phyloP scores from a whole-genome alignment of 108 stramenopile genomes.

The Cyclotella kingstonii region DNA sequence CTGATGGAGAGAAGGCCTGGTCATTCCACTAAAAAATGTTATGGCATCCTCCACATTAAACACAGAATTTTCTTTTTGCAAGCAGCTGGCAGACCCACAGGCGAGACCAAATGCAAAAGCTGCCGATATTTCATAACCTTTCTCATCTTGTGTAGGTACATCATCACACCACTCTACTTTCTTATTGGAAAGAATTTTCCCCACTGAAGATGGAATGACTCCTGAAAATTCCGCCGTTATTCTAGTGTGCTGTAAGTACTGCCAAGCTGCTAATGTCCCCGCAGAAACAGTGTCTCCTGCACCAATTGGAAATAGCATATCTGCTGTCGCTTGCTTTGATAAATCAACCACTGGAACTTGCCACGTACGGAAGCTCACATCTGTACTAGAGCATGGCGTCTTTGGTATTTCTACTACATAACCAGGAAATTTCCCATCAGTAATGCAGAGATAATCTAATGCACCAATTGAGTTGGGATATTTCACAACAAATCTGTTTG shows the following conservation, averaged over 20 bases:
- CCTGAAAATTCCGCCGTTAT: constrained; percentile 4
- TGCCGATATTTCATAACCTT: constrained; percentile 11
- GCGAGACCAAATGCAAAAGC: constrained; percentile 77
- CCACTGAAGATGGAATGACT: constrained; percentile 10
- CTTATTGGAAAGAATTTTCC: constrained; percentile 1
- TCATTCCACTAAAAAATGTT: constrained; percentile 46
- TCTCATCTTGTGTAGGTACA: background rate
- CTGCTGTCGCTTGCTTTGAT: constrained; percentile 10
- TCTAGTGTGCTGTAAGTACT: constrained; percentile 34
- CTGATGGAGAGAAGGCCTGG: constrained; percentile 11
- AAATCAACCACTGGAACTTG: constrained; percentile 47
- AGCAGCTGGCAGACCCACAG: constrained; percentile 80
- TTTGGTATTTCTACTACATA: constrained; percentile 50
- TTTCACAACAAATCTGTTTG: constrained; percentile 47
- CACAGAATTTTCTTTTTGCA: constrained; percentile 79
- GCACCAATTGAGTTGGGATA: constrained; percentile 38
- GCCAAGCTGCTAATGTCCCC: constrained; percentile 80
- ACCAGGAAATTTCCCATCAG: constrained; percentile 52
- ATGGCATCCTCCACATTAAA: constrained; percentile 58
- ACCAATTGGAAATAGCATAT: constrained; percentile 75
- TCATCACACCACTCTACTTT: constrained; percentile 15
- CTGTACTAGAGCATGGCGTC: background rate
- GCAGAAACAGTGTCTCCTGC: constrained; percentile 87
- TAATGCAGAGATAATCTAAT: constrained; percentile 50
- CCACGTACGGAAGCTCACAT: constrained; percentile 32